phyloP scores from a whole-genome alignment of 768 basidiomycete species.

The Auricularia sp. region DNA sequence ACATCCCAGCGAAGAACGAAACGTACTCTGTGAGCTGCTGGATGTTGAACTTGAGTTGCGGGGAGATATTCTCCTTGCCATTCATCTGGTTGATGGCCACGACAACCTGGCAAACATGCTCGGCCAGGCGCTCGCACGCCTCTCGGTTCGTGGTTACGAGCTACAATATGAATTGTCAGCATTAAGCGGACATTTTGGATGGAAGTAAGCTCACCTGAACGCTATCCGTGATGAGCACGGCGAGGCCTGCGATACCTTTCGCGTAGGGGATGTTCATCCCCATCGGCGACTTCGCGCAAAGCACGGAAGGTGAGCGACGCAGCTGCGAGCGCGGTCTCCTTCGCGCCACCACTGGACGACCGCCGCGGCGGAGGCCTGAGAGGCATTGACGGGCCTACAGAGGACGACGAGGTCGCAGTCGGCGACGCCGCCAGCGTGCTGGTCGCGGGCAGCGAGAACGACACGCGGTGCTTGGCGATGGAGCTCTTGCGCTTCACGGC shows the following conservation, averaged over 20 bases:
- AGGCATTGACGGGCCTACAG: background rate
- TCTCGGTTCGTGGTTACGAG: background rate
- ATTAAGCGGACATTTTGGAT: background rate
- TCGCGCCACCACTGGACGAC: background rate
- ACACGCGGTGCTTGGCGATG: background rate
- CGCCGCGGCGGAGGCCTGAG: background rate
- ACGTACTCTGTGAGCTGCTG: background rate
- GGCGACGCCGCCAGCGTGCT: background rate
- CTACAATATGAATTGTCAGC: background rate
- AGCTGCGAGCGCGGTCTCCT: background rate
- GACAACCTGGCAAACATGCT: background rate
- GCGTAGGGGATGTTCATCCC: background rate
- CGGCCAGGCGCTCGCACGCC: background rate
- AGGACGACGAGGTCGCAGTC: background rate
- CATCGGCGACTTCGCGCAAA: background rate
- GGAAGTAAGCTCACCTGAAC: background rate
- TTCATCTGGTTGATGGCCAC: conserved; percentile 1
- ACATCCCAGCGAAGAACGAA: background rate
- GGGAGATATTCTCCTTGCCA: background rate
- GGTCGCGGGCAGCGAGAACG: background rate
- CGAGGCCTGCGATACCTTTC: background rate
- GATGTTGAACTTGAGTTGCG: background rate
- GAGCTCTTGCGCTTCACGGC: background rate
- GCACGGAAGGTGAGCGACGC: background rate
- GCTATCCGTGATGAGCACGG: background rate